Evolutionary conservation across 2,329 filamentous ascomycete species (phyloP).

Genomic region (Paecilomyces variotii): DNA sequence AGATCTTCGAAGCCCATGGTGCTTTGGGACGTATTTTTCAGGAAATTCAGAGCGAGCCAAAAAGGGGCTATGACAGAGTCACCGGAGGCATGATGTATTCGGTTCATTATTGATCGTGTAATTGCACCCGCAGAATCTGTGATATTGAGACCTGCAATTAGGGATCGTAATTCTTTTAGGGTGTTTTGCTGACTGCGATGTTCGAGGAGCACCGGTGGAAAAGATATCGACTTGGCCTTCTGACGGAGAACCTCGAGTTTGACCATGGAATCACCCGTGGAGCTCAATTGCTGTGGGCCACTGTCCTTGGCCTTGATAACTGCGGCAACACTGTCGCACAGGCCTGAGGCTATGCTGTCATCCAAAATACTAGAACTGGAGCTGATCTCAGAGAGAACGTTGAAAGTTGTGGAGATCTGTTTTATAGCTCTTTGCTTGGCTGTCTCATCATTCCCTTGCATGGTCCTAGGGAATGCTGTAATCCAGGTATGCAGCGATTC

Average conservation of each 20-base stretch:
- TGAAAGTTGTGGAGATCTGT: constrained; percentile 67
- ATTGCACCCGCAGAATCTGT: constrained; percentile 42
- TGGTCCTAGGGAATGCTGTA: constrained; percentile 66
- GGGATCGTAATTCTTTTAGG: constrained; percentile 51
- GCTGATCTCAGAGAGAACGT: constrained; percentile 55
- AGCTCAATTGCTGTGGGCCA: constrained; percentile 19
- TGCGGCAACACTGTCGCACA: constrained; percentile 64
- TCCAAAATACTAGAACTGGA: constrained; percentile 60
- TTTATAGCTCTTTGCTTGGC: constrained; percentile 63
- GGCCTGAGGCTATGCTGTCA: constrained; percentile 56
- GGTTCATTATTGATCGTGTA: constrained; percentile 57
- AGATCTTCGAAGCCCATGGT: constrained; percentile 57
- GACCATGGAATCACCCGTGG: constrained; percentile 12
- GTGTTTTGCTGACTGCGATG: constrained; percentile 61
- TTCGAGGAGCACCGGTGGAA: constrained; percentile 54
- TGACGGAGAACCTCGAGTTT: constrained; percentile 20
- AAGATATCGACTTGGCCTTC: constrained; percentile 29
- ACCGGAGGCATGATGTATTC: constrained; percentile 51
- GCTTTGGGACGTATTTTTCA: constrained; percentile 50
- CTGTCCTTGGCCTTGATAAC: constrained; percentile 33
- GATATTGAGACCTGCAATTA: constrained; percentile 49
- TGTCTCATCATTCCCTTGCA: constrained; percentile 78
- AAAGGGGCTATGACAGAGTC: constrained; percentile 60
- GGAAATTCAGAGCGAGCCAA: constrained; percentile 70
- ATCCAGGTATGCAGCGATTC: constrained; percentile 73